phyloP scores from a whole-genome alignment of 108 stramenopile genomes.

The Cyclotella sp. region DNA sequence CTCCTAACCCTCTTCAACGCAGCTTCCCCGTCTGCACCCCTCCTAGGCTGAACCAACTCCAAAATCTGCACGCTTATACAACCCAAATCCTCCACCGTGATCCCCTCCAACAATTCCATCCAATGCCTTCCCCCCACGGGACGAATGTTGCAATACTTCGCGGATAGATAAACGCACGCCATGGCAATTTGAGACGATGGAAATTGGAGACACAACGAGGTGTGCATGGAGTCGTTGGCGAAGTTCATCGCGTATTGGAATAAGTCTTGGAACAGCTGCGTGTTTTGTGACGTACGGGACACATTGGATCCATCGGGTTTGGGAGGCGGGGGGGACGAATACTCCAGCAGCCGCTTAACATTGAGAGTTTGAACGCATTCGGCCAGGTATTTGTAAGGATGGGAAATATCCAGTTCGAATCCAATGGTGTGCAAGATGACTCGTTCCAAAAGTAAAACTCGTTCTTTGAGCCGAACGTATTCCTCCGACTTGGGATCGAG shows the following conservation, averaged over 20 bases:
- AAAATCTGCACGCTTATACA: slow-evolving; percentile 41
- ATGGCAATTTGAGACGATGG: slow-evolving; percentile 69
- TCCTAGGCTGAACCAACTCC: slow-evolving; percentile 39
- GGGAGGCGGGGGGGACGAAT: slow-evolving; percentile 28
- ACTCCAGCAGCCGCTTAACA: slow-evolving; percentile 62
- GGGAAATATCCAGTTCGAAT: slow-evolving; percentile 85
- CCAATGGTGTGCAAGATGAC: slow-evolving; percentile 90
- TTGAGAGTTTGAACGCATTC: slow-evolving; percentile 67
- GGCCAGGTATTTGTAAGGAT: slow-evolving; percentile 87
- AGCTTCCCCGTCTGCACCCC: slow-evolving; percentile 29
- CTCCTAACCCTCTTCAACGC: slow-evolving; percentile 37
- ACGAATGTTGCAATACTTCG: slow-evolving; percentile 62
- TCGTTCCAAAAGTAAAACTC: slow-evolving; percentile 82
- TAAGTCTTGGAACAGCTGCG: slow-evolving; percentile 71
- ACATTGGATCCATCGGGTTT: slow-evolving; percentile 1
- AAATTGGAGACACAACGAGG: slow-evolving; percentile 81
- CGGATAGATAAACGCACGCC: slow-evolving; percentile 75
- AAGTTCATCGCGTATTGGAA: slow-evolving; percentile 87
- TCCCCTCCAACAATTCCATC: slow-evolving; percentile 60
- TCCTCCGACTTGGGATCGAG: slow-evolving; percentile 80
- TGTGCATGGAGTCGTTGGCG: slow-evolving; percentile 88
- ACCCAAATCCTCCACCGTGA: slow-evolving; percentile 31
- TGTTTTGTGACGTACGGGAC: slow-evolving; percentile 20
- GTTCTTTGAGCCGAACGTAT: slow-evolving; percentile 80
- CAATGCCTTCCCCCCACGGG: slow-evolving; percentile 58